Evolutionary conservation across 192 early-diverging fungal species (phyloP).

Genomic region (Geranomyces variabilis): DNA sequence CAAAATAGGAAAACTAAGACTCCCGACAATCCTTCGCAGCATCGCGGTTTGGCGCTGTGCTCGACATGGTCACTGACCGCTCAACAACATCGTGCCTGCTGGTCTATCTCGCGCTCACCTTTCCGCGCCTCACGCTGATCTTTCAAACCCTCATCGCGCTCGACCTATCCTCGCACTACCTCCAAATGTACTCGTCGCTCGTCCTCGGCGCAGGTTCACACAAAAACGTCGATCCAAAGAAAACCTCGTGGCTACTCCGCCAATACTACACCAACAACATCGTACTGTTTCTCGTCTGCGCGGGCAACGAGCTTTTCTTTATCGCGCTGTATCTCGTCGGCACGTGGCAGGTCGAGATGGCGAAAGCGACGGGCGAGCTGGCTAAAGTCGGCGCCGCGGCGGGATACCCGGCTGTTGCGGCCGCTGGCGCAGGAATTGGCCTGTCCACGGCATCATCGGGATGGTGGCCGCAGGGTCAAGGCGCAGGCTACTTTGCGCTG

Average conservation of each 20-base stretch:
- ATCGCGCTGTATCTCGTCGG: constrained; percentile 73
- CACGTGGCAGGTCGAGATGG: constrained; percentile 14
- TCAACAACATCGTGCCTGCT: constrained; percentile 92
- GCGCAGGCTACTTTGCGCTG: constrained; percentile 13
- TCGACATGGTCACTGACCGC: constrained; percentile 99
- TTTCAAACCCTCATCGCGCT: constrained; percentile 92
- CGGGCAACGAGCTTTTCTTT: constrained; percentile 91
- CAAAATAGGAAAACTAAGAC: not conserved
- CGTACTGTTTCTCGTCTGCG: constrained; percentile 91
- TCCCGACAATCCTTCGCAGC: constrained; percentile 30
- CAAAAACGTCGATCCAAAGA: constrained; percentile 77
- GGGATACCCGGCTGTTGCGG: constrained; percentile 15
- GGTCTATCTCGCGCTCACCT: constrained; percentile 74
- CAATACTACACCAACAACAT: constrained; percentile 92
- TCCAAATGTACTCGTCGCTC: constrained; percentile 97
- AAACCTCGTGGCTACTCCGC: constrained; percentile 73
- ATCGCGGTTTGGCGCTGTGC: constrained; percentile 90
- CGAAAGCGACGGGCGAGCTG: constrained; percentile 15
- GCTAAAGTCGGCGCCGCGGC: constrained; percentile 11
- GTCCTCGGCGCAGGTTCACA: constrained; percentile 85
- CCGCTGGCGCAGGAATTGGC: constrained; percentile 17
- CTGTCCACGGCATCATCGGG: constrained; percentile 6
- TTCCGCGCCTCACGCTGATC: constrained; percentile 70
- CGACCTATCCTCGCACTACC: constrained; percentile 95
- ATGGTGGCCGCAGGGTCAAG: constrained; percentile 21